Evolutionary conservation across 805 yeast species (phyloP).

Genomic region (Kuraishia ogatae): DNA sequence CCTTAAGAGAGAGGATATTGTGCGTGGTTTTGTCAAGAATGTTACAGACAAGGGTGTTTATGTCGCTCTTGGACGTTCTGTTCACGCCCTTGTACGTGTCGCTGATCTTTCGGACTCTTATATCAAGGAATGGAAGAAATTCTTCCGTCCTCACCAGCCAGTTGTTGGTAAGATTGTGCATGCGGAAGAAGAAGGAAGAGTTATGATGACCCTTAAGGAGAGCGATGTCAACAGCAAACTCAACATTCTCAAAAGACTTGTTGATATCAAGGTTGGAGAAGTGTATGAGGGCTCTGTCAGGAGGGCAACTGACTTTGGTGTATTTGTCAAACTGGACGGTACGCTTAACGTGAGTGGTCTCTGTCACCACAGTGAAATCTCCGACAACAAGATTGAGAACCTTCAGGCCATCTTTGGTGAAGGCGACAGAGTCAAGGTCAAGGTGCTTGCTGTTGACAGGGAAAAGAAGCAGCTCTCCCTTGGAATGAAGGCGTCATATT

Average conservation of each 20-base stretch:
- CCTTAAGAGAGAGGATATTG: conserved; percentile 58
- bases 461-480: conserved; percentile 71
- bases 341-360: conserved; percentile 73
- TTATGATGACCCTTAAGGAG: conserved; percentile 73
- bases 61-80: conserved; percentile 61
- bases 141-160: conserved; percentile 59
- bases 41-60: conserved; percentile 71
- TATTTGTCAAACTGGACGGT: conserved; percentile 73
- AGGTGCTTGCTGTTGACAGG: conserved; percentile 52
- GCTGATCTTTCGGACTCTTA: conserved; percentile 74
- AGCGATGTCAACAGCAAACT: conserved; percentile 70
- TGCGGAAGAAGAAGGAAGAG: conserved; percentile 51
- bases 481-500: conserved; percentile 94
- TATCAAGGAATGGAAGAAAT: conserved; percentile 83
- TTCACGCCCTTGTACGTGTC: conserved; percentile 75
- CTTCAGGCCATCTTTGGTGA: conserved; percentile 62
- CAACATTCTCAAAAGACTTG: conserved; percentile 48
- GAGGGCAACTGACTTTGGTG: conserved; percentile 82
- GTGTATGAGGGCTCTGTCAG: conserved; percentile 71
- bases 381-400: conserved; percentile 58
- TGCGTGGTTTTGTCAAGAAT: conserved; percentile 74
- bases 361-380: conserved; percentile 78
- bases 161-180: conserved; percentile 67
- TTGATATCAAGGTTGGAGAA: conserved; percentile 63
- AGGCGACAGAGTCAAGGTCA: conserved; percentile 88